Evolutionary conservation across 805 yeast species (phyloP).

Genomic region (Schwanniomyces vanrijiae): DNA sequence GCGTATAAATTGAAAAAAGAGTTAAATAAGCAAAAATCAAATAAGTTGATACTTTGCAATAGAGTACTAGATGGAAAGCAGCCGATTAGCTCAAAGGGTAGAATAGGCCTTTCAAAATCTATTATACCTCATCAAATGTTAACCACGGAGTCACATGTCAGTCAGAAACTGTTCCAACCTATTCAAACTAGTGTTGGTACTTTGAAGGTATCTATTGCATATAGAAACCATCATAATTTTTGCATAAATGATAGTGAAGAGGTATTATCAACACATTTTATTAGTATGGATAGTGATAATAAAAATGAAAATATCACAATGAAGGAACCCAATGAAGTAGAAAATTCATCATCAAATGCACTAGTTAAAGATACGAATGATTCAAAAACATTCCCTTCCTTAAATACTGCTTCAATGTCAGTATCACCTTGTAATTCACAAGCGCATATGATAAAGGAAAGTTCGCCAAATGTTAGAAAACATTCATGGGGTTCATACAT

Average conservation of each 20-base stretch:
- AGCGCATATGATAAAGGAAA: conserved; percentile 9
- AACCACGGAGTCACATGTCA: conserved; percentile 48
- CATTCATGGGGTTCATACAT: neutral
- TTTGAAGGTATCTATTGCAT: conserved; percentile 73
- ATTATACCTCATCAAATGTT: conserved; percentile 47
- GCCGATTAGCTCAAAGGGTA: conserved; percentile 76
- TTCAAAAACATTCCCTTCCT: conserved; percentile 12
- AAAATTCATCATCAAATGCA: neutral
- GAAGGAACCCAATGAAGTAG: conserved; percentile 1
- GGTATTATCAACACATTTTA: conserved; percentile 56
- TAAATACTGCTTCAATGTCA: conserved; percentile 16
- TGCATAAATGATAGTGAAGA: conserved; percentile 66
- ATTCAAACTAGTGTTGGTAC: conserved; percentile 76
- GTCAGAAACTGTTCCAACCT: conserved; percentile 64
- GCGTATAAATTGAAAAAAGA: conserved; percentile 55
- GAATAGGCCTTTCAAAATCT: conserved; percentile 79
- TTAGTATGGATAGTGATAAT: conserved; percentile 40
- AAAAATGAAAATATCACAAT: conserved; percentile 1
- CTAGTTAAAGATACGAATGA: conserved; percentile 1
- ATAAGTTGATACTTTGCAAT: conserved; percentile 49
- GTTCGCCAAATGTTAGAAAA: conserved; percentile 9
- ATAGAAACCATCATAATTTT: conserved; percentile 71
- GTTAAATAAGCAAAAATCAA: conserved; percentile 16
- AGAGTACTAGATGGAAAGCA: conserved; percentile 73
- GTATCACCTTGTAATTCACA: conserved; percentile 27